A percentile compares a stretch with the other conserved stretches of the same genome.
phyloP scores from a whole-genome alignment of 1,284 basidiomycete species.

The Gomphus bonarii region DNA sequence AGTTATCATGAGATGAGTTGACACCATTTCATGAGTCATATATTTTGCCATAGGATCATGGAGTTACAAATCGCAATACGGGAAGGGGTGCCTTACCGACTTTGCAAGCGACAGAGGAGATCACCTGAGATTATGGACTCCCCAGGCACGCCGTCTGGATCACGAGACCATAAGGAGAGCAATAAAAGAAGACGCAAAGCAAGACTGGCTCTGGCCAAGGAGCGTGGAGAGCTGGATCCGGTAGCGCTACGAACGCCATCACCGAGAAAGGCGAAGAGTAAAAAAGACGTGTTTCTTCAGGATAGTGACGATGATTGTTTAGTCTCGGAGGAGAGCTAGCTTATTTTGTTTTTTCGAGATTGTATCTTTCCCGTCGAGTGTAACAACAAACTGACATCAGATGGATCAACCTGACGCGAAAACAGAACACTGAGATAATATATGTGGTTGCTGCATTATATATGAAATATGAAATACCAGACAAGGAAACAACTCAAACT shows the following conservation, averaged over 20 bases:
- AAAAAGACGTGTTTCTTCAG: constrained; percentile 5
- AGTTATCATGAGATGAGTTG: constrained; percentile 54
- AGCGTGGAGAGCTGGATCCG: constrained; percentile 8
- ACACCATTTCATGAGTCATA: too few relatives aligned
- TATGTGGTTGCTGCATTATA: too few relatives aligned
- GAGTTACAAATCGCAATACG: constrained; percentile 13
- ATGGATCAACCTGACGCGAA: too few relatives aligned
- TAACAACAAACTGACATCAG: too few relatives aligned
- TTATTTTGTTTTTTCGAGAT: neutral
- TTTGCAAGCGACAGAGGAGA: neutral
- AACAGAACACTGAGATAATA: too few relatives aligned
- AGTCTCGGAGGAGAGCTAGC: neutral
- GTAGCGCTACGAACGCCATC: constrained; percentile 2
- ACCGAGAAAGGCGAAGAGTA: constrained; percentile 4
- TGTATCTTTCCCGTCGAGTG: too few relatives aligned
- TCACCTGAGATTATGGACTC: neutral
- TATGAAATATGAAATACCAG: too few relatives aligned
- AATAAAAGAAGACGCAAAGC: neutral
- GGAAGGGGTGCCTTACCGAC: constrained; percentile 6
- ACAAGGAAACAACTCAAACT: too few relatives aligned
- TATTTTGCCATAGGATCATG: constrained; percentile 10
- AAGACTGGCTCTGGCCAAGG: constrained; percentile 2
- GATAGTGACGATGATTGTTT: constrained; percentile 7
- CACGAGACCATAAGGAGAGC: constrained; percentile 9
- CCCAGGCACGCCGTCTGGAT: constrained; percentile 10